Percentiles rank a stretch among this genome's conserved stretches.
Conservation (phyloP, 192 early-diverging fungal species). For the Entophlyctis luteolus region DNA sequence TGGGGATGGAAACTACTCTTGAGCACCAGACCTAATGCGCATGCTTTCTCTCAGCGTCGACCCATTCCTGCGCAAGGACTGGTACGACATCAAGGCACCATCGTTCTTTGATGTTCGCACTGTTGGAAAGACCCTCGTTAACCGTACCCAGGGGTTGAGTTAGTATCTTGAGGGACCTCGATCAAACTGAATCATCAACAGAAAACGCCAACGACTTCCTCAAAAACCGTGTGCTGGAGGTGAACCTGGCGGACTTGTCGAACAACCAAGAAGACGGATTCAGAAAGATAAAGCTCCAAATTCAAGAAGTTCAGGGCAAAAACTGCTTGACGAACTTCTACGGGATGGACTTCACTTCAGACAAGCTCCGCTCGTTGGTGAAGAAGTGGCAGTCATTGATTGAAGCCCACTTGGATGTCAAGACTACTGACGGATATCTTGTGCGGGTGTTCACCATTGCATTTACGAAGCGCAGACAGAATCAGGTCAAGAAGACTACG, state of each 20-base stretch:
- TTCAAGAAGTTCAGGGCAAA: conserved; percentile 96
- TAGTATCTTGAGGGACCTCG: too few species aligned
- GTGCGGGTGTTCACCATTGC: conserved; percentile 95
- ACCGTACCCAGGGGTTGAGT: conserved; percentile 99
- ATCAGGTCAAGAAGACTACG: conserved; percentile 97
- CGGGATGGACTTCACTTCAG: conserved; percentile 99
- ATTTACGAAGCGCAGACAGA: conserved; percentile 89
- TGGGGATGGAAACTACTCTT: not conserved
- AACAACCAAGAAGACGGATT: conserved; percentile 83
- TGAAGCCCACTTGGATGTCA: conserved; percentile 97
- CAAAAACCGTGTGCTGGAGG: conserved; percentile 94
- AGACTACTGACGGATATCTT: conserved; percentile 99
- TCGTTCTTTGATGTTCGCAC: conserved; percentile 90
- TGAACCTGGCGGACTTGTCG: conserved; percentile 94
- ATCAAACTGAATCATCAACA: conserved; percentile 29
- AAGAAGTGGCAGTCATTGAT: conserved; percentile 98
- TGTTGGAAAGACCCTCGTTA: conserved; percentile 99
- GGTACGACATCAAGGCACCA: conserved; percentile 99
- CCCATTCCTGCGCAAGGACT: conserved; percentile 99
- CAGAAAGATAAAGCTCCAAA: conserved; percentile 96
- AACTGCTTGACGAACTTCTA: conserved; percentile 99
- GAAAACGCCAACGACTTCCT: conserved; percentile 92
- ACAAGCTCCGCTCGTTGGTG: conserved; percentile 99
- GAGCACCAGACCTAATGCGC: not conserved
- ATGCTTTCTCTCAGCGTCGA: conserved; percentile 77